A percentile compares a stretch with the other conserved stretches of the same genome.
phyloP scores from a whole-genome alignment of 805 yeast genomes.

The Suhomyces vadensis region DNA sequence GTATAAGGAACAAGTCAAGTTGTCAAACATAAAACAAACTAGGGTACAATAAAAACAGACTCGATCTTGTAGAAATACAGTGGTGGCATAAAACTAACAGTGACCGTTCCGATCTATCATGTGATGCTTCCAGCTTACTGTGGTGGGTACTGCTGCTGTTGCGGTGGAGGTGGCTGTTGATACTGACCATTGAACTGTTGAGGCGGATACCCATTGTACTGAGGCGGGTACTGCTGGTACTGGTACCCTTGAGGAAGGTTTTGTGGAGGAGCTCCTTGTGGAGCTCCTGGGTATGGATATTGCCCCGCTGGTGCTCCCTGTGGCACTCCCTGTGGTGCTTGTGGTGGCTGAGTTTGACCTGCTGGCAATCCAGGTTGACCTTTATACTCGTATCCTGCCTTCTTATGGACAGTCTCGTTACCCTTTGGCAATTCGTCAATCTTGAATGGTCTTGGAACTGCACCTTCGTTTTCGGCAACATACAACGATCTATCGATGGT shows the following conservation, averaged over 20 bases:
- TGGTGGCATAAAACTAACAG: not conserved
- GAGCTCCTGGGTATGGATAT: conserved; percentile 11
- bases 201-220: conserved; percentile 29
- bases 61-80: not conserved
- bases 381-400: conserved; percentile 43
- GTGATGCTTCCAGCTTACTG: not conserved
- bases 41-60: not conserved
- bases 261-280: conserved; percentile 19
- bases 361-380: conserved; percentile 43
- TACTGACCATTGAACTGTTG: conserved; percentile 19
- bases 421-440: conserved; percentile 58
- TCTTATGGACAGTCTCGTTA: conserved; percentile 32
- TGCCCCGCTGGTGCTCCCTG: conserved; percentile 16
- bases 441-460: conserved; percentile 89
- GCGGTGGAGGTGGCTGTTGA: conserved; percentile 23
- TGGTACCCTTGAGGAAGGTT: conserved; percentile 20
- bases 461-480: conserved; percentile 74
- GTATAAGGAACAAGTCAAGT: not conserved
- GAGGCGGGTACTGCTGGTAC: conserved; percentile 23
- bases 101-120: not conserved
- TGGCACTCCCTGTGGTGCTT: conserved; percentile 11
- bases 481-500: conserved; percentile 85
- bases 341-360: conserved; percentile 12
- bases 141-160: not conserved
- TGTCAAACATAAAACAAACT: conserved; percentile 1